Base-by-base conservation (phyloP, 495 filamentous ascomycete genomes). In the Melanomma pulvis-pyrius region DNA sequence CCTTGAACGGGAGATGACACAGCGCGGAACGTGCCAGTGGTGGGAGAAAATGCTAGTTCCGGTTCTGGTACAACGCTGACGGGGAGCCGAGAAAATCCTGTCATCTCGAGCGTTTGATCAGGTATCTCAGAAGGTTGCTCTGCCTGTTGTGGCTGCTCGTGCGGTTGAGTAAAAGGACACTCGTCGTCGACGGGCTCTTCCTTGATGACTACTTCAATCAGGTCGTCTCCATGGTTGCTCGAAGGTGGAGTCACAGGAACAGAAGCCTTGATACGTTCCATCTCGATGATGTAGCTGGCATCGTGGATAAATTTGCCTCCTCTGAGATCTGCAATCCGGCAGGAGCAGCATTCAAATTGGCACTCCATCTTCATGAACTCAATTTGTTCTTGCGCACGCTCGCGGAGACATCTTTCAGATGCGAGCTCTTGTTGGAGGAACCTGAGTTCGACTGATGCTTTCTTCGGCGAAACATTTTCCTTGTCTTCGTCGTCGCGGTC, bases 361-460 rank as follows among this genome's bases (percentile, higher is more conserved):
- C 92, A 96, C 74, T 96, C 91, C 64, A 89, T 83, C 68, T 90
- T 85, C 80, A 96, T 78, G 73, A 92, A 96, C n/a, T 92, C 83
- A 26, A 93, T 78, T 69, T 87, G 85, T 15, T 90, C 88, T 61
- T 92, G 82, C 0, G 90, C 88, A 17, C 87, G 81, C 32, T 83
- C 78, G 49, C 90, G 84, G 47, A 86, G 79, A 57, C 83, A 84
- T 72, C 81, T 86, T 78, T 94, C 90, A 73, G 79, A 82, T 44
- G 84, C 74, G 47, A 92, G 83, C 13, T 87, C 81, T n/a, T 84
- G 81, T 28, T 80, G 80, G 13, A 93, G 69, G 22, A 86, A 80
- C 7, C 87, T 85, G 36, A 90, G 54, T 52, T 79, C 74, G 12
- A 71, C 54, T 0, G 54, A 52, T 51, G 71, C 29, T 48, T 59